phyloP scores from a whole-genome alignment of 345 rosid species.

The Hibiscus mutabilis region DNA sequence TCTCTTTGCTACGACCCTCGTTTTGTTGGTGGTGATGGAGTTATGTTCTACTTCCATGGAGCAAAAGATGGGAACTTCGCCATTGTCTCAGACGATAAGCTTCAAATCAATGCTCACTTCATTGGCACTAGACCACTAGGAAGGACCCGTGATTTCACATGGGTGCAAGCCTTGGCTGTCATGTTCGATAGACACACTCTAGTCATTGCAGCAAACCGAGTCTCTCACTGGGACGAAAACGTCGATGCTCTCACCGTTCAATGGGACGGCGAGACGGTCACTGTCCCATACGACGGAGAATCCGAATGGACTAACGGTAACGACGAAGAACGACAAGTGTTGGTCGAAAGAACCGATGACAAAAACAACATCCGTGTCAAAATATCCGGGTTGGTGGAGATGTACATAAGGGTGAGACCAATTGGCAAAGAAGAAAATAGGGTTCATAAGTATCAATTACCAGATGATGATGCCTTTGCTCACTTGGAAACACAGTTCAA shows the following conservation, averaged over 20 bases:
- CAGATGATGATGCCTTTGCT: slow-evolving; percentile 50
- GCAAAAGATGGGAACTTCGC: slow-evolving; percentile 58
- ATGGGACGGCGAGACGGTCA: slow-evolving; percentile 35
- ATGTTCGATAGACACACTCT: slow-evolving; percentile 52
- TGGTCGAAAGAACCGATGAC: slow-evolving; percentile 48
- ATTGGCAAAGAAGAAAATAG: slow-evolving; percentile 49
- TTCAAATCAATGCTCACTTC: slow-evolving; percentile 67
- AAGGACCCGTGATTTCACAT: slow-evolving; percentile 58
- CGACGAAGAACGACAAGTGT: not conserved
- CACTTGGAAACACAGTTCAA: slow-evolving; percentile 67
- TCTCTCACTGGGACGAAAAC: slow-evolving; percentile 38
- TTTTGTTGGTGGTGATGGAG: slow-evolving; percentile 74
- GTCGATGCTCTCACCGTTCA: slow-evolving; percentile 41
- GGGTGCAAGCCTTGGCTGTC: slow-evolving; percentile 65
- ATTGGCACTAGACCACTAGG: slow-evolving; percentile 51
- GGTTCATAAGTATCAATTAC: slow-evolving; percentile 54
- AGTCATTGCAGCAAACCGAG: slow-evolving; percentile 45
- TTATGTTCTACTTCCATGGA: slow-evolving; percentile 79
- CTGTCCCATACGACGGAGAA: slow-evolving; percentile 33
- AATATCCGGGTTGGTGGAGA: slow-evolving; percentile 36
- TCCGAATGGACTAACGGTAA: slow-evolving; percentile 35
- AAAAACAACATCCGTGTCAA: slow-evolving; percentile 36
- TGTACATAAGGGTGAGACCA: slow-evolving; percentile 44
- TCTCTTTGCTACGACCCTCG: slow-evolving; percentile 77
- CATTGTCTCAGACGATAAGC: slow-evolving; percentile 50